Conservation (phyloP, 495 filamentous ascomycete genomes). For the Aspergillus ostianus region DNA sequence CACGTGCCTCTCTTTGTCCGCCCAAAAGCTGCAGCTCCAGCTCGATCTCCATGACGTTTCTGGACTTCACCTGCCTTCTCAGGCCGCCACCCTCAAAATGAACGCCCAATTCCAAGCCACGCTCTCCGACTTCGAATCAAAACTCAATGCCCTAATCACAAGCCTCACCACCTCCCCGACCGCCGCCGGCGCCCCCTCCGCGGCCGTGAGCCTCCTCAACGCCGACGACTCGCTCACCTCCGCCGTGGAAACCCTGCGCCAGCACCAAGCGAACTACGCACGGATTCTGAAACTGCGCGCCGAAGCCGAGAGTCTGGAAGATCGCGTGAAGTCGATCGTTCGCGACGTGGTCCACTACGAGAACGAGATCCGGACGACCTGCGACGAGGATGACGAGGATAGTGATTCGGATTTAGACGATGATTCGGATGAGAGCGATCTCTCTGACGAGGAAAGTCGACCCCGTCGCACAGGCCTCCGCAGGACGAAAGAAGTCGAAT, state of each 20-base stretch:
- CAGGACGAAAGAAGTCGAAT: conserved; percentile 41
- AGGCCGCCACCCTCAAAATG: no score
- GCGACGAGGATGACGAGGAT: conserved; percentile 18
- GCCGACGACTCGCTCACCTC: conserved; percentile 43
- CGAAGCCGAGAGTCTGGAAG: conserved; percentile 40
- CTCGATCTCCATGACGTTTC: not conserved
- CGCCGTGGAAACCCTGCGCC: conserved; percentile 39
- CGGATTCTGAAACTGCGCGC: conserved; percentile 36
- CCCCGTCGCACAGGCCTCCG: conserved; percentile 1
- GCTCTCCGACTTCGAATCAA: conserved; percentile 39
- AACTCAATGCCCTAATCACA: conserved; percentile 41
- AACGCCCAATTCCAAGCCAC: conserved; percentile 37
- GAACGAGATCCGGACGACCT: conserved; percentile 34
- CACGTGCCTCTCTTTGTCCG: not conserved
- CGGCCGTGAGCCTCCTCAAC: conserved; percentile 38
- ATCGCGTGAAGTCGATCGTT: conserved; percentile 42
- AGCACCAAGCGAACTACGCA: conserved; percentile 44
- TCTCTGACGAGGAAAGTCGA: conserved; percentile 13
- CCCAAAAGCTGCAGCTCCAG: not conserved
- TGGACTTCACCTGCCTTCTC: no score
- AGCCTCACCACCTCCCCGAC: conserved; percentile 44
- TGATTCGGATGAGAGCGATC: conserved; percentile 21
- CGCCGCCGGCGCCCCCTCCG: conserved; percentile 41
- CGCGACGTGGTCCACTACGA: conserved; percentile 39
- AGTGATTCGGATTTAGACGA: conserved; percentile 23